phyloP scores from a whole-genome alignment of 2,329 filamentous ascomycete species.

The Sporothrix curviconia region DNA sequence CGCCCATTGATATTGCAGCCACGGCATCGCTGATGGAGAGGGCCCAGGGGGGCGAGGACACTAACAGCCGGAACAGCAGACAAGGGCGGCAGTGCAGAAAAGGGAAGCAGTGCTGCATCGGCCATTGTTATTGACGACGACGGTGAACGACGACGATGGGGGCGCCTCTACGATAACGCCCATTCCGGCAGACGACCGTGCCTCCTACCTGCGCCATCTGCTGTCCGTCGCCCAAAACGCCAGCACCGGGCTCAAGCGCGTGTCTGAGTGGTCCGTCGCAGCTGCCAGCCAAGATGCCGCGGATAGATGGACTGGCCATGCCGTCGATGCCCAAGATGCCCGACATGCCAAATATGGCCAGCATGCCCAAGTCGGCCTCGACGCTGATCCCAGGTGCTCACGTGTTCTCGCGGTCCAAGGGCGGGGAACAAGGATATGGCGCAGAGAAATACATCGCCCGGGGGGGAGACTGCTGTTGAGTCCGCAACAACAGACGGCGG shows the following conservation, averaged over 20 bases:
- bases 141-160: conserved; percentile 24
- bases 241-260: conserved; percentile 35
- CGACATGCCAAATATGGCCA: conserved; percentile 20
- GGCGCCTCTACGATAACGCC: conserved; percentile 22
- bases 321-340: conserved; percentile 28
- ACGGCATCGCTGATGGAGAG: conserved; percentile 36
- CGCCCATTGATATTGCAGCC: conserved; percentile 47
- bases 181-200: conserved; percentile 21
- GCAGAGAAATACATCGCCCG: too few relatives aligned
- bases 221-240: conserved; percentile 44
- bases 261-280: conserved; percentile 30
- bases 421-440: neutral
- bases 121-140: conserved; percentile 26
- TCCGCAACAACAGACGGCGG: too few relatives aligned
- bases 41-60: too few relatives aligned
- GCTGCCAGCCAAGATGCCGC: conserved; percentile 38
- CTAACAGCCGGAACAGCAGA: too few relatives aligned
- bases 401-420: conserved; percentile 1
- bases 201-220: conserved; percentile 43
- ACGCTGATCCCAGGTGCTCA: neutral
- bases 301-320: conserved; percentile 27
- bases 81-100: too few relatives aligned
- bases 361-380: conserved; percentile 7
- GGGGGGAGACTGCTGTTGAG: neutral
- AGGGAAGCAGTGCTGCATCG: neutral